phyloP scores from a whole-genome alignment of 2,329 filamentous ascomycete genomes.

The Knoxdaviesia capensis region DNA sequence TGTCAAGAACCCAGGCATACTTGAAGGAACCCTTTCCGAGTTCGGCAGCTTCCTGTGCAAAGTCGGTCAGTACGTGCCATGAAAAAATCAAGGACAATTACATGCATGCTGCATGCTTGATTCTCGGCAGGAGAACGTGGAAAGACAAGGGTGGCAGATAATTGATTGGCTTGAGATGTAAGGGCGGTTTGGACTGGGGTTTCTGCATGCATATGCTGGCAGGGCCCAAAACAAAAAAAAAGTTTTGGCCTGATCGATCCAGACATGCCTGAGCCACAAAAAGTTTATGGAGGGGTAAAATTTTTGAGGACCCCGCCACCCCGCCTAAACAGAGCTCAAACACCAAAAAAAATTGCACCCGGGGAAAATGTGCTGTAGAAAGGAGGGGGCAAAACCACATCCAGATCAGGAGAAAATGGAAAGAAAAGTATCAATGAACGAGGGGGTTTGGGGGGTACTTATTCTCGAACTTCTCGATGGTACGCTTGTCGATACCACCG shows the following conservation, averaged over 20 bases:
- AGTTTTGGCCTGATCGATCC: constrained; percentile 2
- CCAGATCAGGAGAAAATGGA: constrained; percentile 3
- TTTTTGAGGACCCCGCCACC: neutral
- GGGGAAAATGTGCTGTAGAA: neutral
- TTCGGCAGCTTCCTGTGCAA: constrained; percentile 78
- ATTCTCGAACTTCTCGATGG: constrained; percentile 99
- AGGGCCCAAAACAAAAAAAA: constrained; percentile 4
- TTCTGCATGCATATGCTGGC: neutral
- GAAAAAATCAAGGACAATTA: neutral
- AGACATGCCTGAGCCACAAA: neutral
- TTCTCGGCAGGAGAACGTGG: too few relatives aligned
- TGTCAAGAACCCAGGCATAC: constrained; percentile 99
- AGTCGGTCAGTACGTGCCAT: constrained; percentile 5
- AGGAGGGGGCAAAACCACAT: neutral
- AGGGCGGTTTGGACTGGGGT: too few relatives aligned
- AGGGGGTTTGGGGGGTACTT: constrained; percentile 16
- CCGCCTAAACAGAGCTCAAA: neutral
- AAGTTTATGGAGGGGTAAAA: constrained; percentile 6
- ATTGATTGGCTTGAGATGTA: too few relatives aligned
- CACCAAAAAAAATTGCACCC: constrained; percentile 4
- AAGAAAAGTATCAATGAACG: constrained; percentile 7
- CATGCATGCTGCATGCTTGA: too few relatives aligned
- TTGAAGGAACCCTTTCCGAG: constrained; percentile 99
- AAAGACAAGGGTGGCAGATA: too few relatives aligned
- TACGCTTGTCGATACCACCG: constrained; percentile 99